Conservation (phyloP, 495 filamentous ascomycete species). For the Chlorociboria aeruginascens region DNA sequence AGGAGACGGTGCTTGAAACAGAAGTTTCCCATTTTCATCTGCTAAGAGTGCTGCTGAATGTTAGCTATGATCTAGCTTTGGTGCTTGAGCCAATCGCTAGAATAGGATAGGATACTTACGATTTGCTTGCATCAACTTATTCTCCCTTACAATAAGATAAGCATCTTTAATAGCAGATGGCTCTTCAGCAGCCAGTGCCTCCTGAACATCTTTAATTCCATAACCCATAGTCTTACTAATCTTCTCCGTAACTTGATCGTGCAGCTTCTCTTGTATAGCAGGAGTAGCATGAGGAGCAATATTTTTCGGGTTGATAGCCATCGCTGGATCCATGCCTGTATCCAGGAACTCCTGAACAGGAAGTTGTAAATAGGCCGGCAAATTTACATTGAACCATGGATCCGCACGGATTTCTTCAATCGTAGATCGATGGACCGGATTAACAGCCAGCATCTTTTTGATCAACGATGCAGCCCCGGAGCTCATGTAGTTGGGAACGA, state of each 20-base stretch:
- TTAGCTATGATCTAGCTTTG: not conserved
- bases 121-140: conserved; percentile 92
- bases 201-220: conserved; percentile 85
- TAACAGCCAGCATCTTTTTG: conserved; percentile 86
- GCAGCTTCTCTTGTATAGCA: conserved; percentile 75
- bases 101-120: conserved; percentile 45
- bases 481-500: conserved; percentile 77
- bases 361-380: conserved; percentile 74
- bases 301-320: conserved; percentile 69
- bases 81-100: not conserved
- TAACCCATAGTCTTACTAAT: conserved; percentile 97
- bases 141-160: conserved; percentile 94
- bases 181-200: conserved; percentile 80
- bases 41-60: conserved; percentile 25
- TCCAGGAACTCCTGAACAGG: conserved; percentile 90
- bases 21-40: conserved; percentile 28
- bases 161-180: conserved; percentile 98
- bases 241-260: conserved; percentile 84
- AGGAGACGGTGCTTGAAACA: conserved; percentile 37
- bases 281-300: conserved; percentile 66
- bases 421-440: conserved; percentile 85
- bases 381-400: conserved; percentile 83
- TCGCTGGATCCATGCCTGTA: conserved; percentile 83
- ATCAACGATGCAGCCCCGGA: conserved; percentile 77
- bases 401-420: conserved; percentile 90